These are phyloP conservation scores for Anacardium occidentale DNA, from an alignment of 345 rosid genomes.

Conservation along the genomic window DNA sequence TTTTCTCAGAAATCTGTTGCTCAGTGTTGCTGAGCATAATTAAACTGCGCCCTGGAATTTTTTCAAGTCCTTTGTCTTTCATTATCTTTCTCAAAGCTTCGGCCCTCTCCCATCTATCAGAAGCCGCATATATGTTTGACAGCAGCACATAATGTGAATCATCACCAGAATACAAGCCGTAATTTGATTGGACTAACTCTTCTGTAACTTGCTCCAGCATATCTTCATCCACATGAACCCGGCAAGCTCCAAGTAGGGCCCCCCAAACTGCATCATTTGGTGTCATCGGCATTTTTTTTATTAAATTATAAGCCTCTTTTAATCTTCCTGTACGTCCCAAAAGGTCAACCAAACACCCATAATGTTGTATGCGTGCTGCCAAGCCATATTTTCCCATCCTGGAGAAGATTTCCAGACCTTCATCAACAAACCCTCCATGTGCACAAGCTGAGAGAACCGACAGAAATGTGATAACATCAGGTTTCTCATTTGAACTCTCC, in stretches of 20 bases:
- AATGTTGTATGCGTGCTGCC: constrained; percentile 53
- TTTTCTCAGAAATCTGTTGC: background rate
- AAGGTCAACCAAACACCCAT: constrained; percentile 72
- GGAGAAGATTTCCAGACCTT: constrained; percentile 61
- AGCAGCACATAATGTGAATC: constrained; percentile 49
- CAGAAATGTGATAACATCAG: constrained; percentile 60
- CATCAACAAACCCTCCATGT: constrained; percentile 61
- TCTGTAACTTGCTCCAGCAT: constrained; percentile 48
- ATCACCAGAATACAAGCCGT: constrained; percentile 23
- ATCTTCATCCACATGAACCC: constrained; percentile 47
- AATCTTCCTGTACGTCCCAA: constrained; percentile 66
- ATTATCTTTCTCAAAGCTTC: constrained; percentile 48
- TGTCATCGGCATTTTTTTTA: constrained; percentile 59
- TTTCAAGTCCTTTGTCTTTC: constrained; percentile 44
- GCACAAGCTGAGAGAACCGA: constrained; percentile 67
- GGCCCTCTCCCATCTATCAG: constrained; percentile 61
- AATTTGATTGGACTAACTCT: constrained; percentile 28
- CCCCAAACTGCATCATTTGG: constrained; percentile 73
- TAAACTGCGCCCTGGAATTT: constrained; percentile 58
- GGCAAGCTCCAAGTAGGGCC: constrained; percentile 71
- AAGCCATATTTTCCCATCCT: constrained; percentile 50
- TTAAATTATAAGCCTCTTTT: constrained; percentile 56
- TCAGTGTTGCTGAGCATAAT: constrained; percentile 26
- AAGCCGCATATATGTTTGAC: constrained; percentile 66
- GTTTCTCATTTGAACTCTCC: constrained; percentile 46